These are phyloP conservation scores for Gaeumannomyces sp. DNA, from an alignment of 2,329 filamentous ascomycete genomes.

Conservation along the genomic window DNA sequence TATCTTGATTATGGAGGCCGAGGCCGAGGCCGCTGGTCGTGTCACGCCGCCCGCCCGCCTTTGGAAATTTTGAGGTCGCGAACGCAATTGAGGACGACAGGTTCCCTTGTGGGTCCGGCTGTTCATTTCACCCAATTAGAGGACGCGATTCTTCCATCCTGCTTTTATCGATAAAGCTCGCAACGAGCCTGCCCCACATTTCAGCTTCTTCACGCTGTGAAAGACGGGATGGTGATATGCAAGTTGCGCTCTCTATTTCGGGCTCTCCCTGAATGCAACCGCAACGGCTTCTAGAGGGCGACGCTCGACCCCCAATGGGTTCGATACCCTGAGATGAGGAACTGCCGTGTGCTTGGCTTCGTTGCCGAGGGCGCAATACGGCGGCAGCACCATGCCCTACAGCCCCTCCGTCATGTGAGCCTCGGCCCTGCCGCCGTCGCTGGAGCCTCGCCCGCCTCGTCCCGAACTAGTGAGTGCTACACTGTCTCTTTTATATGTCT, in stretches of 20 bases:
- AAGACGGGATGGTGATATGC: background rate
- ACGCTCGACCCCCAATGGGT: conserved; percentile 2
- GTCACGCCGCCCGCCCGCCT: too few species aligned
- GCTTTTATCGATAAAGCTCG: background rate
- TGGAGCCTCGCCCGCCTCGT: too few species aligned
- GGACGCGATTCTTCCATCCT: background rate
- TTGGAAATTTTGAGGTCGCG: background rate
- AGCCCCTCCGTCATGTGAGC: background rate
- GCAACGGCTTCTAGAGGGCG: background rate
- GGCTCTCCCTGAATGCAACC: background rate
- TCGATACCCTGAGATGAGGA: conserved; percentile 23
- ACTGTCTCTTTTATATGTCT: too few species aligned
- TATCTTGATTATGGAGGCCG: background rate
- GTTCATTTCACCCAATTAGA: background rate
- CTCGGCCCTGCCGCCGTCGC: too few species aligned
- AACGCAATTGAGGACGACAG: background rate
- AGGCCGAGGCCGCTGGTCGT: too few species aligned
- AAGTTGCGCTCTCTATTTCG: background rate
- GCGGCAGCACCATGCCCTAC: conserved; percentile 9
- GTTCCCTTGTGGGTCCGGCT: background rate
- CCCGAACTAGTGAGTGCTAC: too few species aligned
- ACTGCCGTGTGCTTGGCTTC: conserved; percentile 23
- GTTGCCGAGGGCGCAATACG: conserved; percentile 20
- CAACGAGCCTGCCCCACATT: background rate
- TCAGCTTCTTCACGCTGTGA: background rate